Conservation (phyloP, 371 early-diverging fungal species). For the Nematocida sp. region DNA sequence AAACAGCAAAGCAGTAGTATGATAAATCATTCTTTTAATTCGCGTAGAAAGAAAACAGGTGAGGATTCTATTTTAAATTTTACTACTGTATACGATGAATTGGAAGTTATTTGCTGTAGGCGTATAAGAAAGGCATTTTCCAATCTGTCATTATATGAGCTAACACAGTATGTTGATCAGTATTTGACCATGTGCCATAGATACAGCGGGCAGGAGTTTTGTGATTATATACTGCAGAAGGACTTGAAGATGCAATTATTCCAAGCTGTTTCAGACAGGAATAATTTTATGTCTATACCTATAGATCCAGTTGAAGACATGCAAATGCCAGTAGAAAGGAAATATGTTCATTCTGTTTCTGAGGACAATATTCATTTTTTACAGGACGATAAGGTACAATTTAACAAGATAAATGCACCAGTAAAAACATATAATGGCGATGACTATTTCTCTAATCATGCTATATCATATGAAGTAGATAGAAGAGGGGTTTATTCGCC, state of each 20-base stretch:
- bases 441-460: too few relatives aligned
- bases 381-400: too few relatives aligned
- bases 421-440: too few relatives aligned
- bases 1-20: background rate
- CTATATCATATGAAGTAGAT: too few relatives aligned
- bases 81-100: background rate
- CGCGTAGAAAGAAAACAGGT: background rate
- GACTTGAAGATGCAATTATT: background rate
- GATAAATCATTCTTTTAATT: background rate
- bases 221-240: background rate
- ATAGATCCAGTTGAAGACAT: too few relatives aligned
- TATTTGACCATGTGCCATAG: background rate
- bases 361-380: too few relatives aligned
- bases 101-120: background rate
- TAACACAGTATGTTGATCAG: background rate
- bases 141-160: background rate
- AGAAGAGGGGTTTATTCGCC: too few relatives aligned
- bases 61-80: background rate
- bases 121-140: background rate
- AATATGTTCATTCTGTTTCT: too few relatives aligned
- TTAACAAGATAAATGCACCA: too few relatives aligned
- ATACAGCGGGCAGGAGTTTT: background rate
- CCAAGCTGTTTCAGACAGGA: too few relatives aligned
- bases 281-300: too few relatives aligned
- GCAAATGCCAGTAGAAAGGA: too few relatives aligned